phyloP scores from a whole-genome alignment of 805 yeast genomes.

The Ogataea paraovalis region DNA sequence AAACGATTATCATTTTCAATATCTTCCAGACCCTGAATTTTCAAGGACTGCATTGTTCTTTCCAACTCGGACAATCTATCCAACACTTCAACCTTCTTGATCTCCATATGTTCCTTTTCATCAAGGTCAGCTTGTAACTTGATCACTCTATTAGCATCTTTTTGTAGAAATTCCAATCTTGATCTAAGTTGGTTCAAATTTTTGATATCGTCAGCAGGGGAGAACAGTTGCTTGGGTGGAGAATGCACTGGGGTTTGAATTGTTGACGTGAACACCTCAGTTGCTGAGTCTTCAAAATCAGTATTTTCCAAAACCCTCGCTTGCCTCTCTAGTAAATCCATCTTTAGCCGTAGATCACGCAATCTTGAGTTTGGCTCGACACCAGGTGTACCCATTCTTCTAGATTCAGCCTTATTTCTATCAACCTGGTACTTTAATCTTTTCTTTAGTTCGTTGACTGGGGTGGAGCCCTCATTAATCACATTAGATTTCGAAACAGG shows the following conservation, averaged over 20 bases:
- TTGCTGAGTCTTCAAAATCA: slow-evolving; percentile 58
- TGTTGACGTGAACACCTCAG: slow-evolving; percentile 4
- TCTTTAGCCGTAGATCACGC: slow-evolving; percentile 70
- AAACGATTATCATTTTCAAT: background rate
- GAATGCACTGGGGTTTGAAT: slow-evolving; percentile 1
- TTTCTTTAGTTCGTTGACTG: slow-evolving; percentile 33
- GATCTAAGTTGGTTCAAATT: slow-evolving; percentile 53
- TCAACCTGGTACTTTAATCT: slow-evolving; percentile 43
- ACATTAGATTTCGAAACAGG: slow-evolving; percentile 7
- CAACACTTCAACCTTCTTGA: slow-evolving; percentile 63
- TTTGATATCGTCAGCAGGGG: slow-evolving; percentile 47
- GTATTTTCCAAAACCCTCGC: slow-evolving; percentile 85
- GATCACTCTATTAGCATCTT: slow-evolving; percentile 72
- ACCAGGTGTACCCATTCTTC: slow-evolving; percentile 38
- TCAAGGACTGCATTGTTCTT: slow-evolving; percentile 26
- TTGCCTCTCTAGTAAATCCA: slow-evolving; percentile 80
- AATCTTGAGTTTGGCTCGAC: slow-evolving; percentile 77
- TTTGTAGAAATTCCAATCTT: slow-evolving; percentile 58
- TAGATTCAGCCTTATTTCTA: slow-evolving; percentile 40
- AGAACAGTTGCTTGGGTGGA: slow-evolving; percentile 12
- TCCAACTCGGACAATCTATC: slow-evolving; percentile 71
- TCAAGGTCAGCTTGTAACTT: slow-evolving; percentile 51
- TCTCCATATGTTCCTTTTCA: slow-evolving; percentile 50
- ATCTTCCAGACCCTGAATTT: slow-evolving; percentile 16
- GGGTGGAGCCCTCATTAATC: slow-evolving; percentile 12